phyloP scores from a whole-genome alignment of 257 asterid species.

The Lycium ferocissimum region DNA sequence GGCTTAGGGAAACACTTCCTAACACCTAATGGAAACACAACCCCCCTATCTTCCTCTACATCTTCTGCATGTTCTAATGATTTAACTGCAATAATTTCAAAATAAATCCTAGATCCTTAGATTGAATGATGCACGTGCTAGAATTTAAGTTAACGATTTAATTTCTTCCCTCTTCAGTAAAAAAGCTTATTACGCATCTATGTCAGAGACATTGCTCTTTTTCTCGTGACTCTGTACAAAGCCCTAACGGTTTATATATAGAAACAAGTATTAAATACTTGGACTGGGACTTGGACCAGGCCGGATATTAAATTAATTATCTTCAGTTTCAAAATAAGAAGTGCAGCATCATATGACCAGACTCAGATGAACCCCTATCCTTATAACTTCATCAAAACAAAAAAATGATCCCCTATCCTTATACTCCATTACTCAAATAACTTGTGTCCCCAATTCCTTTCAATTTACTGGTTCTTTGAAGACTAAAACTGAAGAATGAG shows the following conservation, averaged over 20 bases:
- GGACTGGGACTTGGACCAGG: too few relatives aligned
- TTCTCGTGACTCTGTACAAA: not conserved
- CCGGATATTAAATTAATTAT: too few relatives aligned
- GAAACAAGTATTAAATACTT: too few relatives aligned
- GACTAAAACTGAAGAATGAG: not conserved
- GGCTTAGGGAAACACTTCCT: not conserved
- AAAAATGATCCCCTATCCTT: not conserved
- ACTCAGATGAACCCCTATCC: not conserved
- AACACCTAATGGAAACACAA: not conserved
- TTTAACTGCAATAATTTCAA: not conserved
- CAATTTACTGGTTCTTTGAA: not conserved
- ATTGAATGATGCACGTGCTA: not conserved
- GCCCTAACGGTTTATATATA: not conserved
- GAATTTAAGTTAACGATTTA: not conserved
- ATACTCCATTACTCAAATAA: not conserved
- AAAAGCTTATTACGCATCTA: not conserved
- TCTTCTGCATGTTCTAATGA: not conserved
- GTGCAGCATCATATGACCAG: not conserved
- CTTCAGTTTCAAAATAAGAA: too few relatives aligned
- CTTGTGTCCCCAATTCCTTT: not conserved
- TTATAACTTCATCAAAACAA: too few relatives aligned
- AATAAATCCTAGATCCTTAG: not conserved
- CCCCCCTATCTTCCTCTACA: not conserved
- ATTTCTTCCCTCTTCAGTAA: not conserved
- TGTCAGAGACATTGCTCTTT: not conserved